phyloP scores from a whole-genome alignment of 495 filamentous ascomycete species.

The Trichoderma reesei region DNA sequence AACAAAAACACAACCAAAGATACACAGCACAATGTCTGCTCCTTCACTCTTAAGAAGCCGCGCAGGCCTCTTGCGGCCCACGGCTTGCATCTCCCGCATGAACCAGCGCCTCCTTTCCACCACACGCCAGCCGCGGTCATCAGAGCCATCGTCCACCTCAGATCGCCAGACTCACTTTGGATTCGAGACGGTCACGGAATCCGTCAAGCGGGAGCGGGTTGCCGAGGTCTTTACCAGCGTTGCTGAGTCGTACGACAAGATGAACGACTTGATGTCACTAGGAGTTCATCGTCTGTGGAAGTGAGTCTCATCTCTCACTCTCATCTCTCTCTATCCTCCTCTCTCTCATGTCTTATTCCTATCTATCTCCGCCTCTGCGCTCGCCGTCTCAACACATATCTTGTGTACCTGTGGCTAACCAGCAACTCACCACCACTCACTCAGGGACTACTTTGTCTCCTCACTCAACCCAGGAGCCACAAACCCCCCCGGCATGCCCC shows the following conservation, averaged over 20 bases:
- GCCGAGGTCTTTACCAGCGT: constrained; percentile 91
- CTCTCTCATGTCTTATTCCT: too few species aligned
- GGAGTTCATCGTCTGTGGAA: constrained; percentile 97
- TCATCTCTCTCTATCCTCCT: too few species aligned
- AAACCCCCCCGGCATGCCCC: constrained; percentile 30
- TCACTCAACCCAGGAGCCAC: constrained; percentile 79
- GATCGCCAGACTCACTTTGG: constrained; percentile 79
- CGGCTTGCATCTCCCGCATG: background rate
- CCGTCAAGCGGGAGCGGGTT: constrained; percentile 61
- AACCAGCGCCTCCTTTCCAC: background rate
- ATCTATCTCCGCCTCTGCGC: too few species aligned
- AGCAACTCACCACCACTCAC: background rate
- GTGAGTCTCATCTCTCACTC: constrained; percentile 17
- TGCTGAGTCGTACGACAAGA: constrained; percentile 79
- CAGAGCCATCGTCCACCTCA: constrained; percentile 47
- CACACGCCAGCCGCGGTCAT: constrained; percentile 5
- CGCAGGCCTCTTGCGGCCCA: background rate
- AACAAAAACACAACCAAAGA: background rate
- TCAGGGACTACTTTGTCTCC: constrained; percentile 82
- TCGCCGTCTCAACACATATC: too few species aligned
- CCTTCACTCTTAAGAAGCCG: background rate
- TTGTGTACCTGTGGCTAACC: too few species aligned
- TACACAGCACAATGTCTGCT: background rate
- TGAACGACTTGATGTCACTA: constrained; percentile 99
- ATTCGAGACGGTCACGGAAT: constrained; percentile 75